These are phyloP conservation scores for Zymoseptoria passerinii DNA, from an alignment of 2,329 filamentous ascomycete species.

Conservation along the genomic window DNA sequence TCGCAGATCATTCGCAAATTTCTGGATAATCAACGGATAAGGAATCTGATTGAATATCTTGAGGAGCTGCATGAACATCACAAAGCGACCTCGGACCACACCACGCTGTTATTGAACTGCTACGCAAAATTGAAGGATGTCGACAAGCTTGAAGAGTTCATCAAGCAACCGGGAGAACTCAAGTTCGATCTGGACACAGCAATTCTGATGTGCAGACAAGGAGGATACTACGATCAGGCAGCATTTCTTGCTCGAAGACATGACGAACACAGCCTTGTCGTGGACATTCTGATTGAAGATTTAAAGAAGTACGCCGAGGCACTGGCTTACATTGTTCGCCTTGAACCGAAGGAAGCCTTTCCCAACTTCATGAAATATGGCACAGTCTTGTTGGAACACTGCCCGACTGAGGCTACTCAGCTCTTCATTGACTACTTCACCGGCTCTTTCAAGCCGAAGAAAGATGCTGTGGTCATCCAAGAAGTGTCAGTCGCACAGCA, in stretches of 20 bases:
- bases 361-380: constrained; percentile 92
- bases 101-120: constrained; percentile 87
- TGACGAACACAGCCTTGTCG: constrained; percentile 83
- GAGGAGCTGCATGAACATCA: constrained; percentile 93
- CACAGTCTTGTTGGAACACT: constrained; percentile 79
- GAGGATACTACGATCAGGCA: constrained; percentile 92
- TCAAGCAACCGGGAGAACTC: constrained; percentile 86
- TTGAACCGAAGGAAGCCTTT: constrained; percentile 78
- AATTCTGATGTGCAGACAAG: constrained; percentile 94
- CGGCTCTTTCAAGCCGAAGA: constrained; percentile 66
- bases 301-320: constrained; percentile 85
- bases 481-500: constrained; percentile 33
- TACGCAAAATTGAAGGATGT: constrained; percentile 98
- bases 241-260: constrained; percentile 93
- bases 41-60: constrained; percentile 93
- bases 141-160: constrained; percentile 90
- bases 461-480: constrained; percentile 49
- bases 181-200: constrained; percentile 97
- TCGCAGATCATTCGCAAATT: constrained; percentile 97
- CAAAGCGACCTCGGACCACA: constrained; percentile 89
- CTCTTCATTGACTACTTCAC: constrained; percentile 95
- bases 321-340: constrained; percentile 79
- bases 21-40: constrained; percentile 91
- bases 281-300: constrained; percentile 93
- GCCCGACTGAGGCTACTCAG: constrained; percentile 70